Base-by-base conservation (phyloP, 139 green algal species). In the Tetraselmis striata region DNA sequence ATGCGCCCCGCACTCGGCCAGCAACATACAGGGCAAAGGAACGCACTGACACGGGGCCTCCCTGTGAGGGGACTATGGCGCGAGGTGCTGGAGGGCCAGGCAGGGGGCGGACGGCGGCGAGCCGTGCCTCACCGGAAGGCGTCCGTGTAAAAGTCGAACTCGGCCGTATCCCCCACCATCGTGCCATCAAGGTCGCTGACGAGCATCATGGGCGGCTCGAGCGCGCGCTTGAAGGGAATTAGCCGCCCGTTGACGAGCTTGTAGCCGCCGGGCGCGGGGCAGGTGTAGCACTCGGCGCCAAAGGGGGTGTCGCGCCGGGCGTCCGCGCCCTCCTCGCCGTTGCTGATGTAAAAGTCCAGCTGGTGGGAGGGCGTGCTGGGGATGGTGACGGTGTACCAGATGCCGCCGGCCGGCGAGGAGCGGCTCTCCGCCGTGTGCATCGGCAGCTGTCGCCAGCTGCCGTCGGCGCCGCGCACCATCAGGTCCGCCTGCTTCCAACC, bases 161-260 rank as follows among this genome's bases (percentile, higher is more conserved):
- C 45, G 29, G 76, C 11, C 76, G 29, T 79, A 31, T 79, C 76
- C 11, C 76, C 29, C 76, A 79, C 76, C 76, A 45, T 79, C 29
- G 29, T 31, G 5, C 76, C 26, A 45, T 28, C 76, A 32, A 84
- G 32, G 23, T 83, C 31, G 45, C 88, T 77, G 59, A 93, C 92
- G 81, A 95, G 82, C 90, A 95, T 93, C 76, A 89, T 87, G 29
- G 89, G 89, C 23, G 86, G 81, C 28, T 82, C 58, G 1, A 75
- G 80, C 22, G 90, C 89, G 22, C 83, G 84, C 0, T 82, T 81
- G 84, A 95, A 95, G 67, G 92, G 91, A 1, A 79, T 86, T 29
- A 95, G 59, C 28, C 79, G 77, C 22, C 92, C 92, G 0, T 31
- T 30, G 30, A 87, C 79, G 31, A 95, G 85, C 81, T 93, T 95